Base-by-base conservation (phyloP, 768 basidiomycete genomes). In the Mycena capillaripes region DNA sequence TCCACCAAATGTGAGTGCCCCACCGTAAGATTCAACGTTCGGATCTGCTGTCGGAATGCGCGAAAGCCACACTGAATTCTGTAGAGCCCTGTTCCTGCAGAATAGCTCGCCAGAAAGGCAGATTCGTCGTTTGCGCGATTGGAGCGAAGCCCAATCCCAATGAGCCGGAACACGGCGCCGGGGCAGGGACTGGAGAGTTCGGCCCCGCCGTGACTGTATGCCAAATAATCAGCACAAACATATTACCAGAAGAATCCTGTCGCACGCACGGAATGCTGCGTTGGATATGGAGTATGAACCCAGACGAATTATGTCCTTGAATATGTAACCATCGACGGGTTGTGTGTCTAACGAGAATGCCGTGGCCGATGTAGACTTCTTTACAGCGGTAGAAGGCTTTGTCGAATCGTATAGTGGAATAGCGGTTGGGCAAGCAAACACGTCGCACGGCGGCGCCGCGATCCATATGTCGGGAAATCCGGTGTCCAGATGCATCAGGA, bases 1-100 rank as follows among this genome's bases (percentile, higher is more conserved):
- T n/a, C 59, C 42, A 30, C 59, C 59, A n/a, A 61, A 46, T 9
- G 59, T 61, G 16, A 61, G 21, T 48, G 46, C n/a, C 5, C 46
- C 46, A 12, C 46, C 46, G 23, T 23, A n/a, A n/a, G n/a, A n/a
- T n/a, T n/a, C n/a, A n/a, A n/a, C n/a, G n/a, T n/a, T n/a, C n/a
- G n/a, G n/a, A n/a, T n/a, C n/a, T n/a, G n/a, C n/a, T n/a, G n/a
- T n/a, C n/a, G n/a, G n/a, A n/a, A n/a, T 25, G n/a, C 12, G 46
- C 46, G 46, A 23, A 7, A 48, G 23, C 46, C 8, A 48, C 23
- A 8, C 46, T 48, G 46, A 48, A 48, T 23, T 48, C 46, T n/a
- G 46, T 21, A 42, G 46, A n/a, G n/a, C 11, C n/a, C 4, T n/a
- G 6, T n/a, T 12, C 46, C 46, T 48, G n/a, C n/a, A 48, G 46